These are phyloP conservation scores for Gynochthodes officinalis DNA, from an alignment of 257 asterid species.

Conservation along the genomic window DNA sequence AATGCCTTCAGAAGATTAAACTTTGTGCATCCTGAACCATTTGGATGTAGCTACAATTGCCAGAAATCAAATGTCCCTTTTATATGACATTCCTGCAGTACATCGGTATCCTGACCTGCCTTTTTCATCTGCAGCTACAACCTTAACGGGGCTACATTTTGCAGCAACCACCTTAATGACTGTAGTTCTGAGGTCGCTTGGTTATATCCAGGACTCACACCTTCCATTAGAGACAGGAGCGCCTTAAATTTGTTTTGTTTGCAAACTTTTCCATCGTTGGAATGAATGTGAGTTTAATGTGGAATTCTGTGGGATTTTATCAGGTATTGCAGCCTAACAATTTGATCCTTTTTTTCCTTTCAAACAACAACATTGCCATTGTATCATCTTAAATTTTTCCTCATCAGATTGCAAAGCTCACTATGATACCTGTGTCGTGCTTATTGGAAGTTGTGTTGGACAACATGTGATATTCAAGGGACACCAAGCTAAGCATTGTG, in stretches of 20 bases:
- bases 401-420: slow-evolving; percentile 67
- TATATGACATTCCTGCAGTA: background rate
- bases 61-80: background rate
- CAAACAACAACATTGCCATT: background rate
- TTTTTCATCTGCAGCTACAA: slow-evolving; percentile 47
- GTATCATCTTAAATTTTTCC: slow-evolving; percentile 11
- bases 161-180: slow-evolving; percentile 58
- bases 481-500: slow-evolving; percentile 61
- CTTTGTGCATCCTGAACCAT: background rate
- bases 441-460: slow-evolving; percentile 60
- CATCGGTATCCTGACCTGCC: background rate
- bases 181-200: slow-evolving; percentile 45
- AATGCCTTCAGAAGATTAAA: background rate
- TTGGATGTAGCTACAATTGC: background rate
- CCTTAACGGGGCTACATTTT: slow-evolving; percentile 72
- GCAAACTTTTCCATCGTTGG: slow-evolving; percentile 69
- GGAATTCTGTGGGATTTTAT: slow-evolving; percentile 79
- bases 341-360: background rate
- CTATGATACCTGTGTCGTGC: slow-evolving; percentile 70
- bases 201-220: slow-evolving; percentile 49
- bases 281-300: slow-evolving; percentile 74
- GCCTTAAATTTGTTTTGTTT: slow-evolving; percentile 51
- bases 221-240: slow-evolving; percentile 54
- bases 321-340: slow-evolving; percentile 37
- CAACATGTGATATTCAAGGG: slow-evolving; percentile 54